Evolutionary conservation across 2,329 filamentous ascomycete genomes (phyloP).

Genomic region (Epichloe typhina): DNA sequence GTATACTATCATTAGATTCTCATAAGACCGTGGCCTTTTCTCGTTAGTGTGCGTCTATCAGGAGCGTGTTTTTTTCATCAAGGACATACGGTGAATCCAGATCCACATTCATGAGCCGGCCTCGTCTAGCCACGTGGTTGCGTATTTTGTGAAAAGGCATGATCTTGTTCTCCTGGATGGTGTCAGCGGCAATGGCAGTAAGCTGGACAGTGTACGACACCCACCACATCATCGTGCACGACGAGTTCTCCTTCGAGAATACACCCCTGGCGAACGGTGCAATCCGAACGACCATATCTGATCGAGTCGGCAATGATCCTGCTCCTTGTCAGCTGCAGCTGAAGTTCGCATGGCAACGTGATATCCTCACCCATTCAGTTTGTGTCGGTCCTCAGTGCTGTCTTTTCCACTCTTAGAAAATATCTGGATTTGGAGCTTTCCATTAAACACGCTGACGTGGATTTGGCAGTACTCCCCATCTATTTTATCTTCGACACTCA

Average conservation of each 20-base stretch:
- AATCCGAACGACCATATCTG: conserved; percentile 42
- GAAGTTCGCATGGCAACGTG: too few relatives aligned
- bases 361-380: conserved; percentile 39
- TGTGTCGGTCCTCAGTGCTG: conserved; percentile 57
- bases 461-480: conserved; percentile 88
- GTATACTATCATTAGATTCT: conserved; percentile 50
- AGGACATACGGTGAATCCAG: conserved; percentile 51
- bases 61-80: neutral
- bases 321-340: conserved; percentile 6
- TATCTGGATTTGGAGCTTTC: conserved; percentile 51
- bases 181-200: conserved; percentile 6
- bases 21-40: conserved; percentile 32
- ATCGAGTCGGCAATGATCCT: conserved; percentile 52
- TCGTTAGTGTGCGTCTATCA: conserved; percentile 9
- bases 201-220: conserved; percentile 2
- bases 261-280: conserved; percentile 49
- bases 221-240: conserved; percentile 54
- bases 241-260: conserved; percentile 78
- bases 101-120: conserved; percentile 52
- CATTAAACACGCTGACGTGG: conserved; percentile 56
- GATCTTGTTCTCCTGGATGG: conserved; percentile 40
- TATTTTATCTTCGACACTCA: conserved; percentile 71
- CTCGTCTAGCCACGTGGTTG: conserved; percentile 64
- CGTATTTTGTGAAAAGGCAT: conserved; percentile 71
- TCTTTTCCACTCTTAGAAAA: conserved; percentile 91